Evolutionary conservation across 2,329 filamentous ascomycete genomes (phyloP).

Genomic region (Alternaria solani): DNA sequence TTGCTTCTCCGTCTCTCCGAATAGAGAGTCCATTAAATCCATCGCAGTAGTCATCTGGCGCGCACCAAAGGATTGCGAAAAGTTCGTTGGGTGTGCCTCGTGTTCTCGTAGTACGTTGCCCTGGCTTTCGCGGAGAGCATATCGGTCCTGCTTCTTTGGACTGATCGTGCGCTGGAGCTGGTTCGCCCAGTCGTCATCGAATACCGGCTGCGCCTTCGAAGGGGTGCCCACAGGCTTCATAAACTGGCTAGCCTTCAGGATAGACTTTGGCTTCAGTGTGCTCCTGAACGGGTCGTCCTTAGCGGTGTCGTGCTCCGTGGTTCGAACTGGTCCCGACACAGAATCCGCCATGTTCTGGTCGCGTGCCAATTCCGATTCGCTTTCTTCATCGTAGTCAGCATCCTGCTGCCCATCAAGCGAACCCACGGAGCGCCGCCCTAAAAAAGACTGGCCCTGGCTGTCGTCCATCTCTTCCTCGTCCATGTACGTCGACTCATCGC

Average conservation of each 20-base stretch:
- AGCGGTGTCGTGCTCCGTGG: constrained; percentile 72
- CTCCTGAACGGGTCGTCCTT: constrained; percentile 44
- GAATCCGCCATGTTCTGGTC: constrained; percentile 80
- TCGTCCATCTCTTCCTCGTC: constrained; percentile 64
- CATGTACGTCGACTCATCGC: constrained; percentile 65
- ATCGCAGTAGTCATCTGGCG: constrained; percentile 86
- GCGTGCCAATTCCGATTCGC: constrained; percentile 75
- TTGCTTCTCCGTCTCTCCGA: constrained; percentile 68
- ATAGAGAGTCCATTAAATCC: constrained; percentile 95
- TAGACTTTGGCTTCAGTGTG: constrained; percentile 56
- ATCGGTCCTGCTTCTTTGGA: constrained; percentile 88
- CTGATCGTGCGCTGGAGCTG: constrained; percentile 94
- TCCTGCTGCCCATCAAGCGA: constrained; percentile 69
- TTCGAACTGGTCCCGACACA: constrained; percentile 75
- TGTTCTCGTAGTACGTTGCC: constrained; percentile 64
- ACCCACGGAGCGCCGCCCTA: constrained; percentile 90
- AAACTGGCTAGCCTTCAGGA: constrained; percentile 55
- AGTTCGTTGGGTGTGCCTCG: constrained; percentile 46
- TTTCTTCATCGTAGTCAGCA: constrained; percentile 68
- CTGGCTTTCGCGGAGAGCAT: constrained; percentile 72
- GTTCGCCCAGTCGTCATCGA: constrained; percentile 88
- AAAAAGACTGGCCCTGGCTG: constrained; percentile 75
- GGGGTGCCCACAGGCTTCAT: constrained; percentile 57
- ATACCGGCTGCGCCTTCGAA: constrained; percentile 60
- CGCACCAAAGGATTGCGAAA: constrained; percentile 37